phyloP scores from a whole-genome alignment of 768 basidiomycete species.

The Lactarius sp. region DNA sequence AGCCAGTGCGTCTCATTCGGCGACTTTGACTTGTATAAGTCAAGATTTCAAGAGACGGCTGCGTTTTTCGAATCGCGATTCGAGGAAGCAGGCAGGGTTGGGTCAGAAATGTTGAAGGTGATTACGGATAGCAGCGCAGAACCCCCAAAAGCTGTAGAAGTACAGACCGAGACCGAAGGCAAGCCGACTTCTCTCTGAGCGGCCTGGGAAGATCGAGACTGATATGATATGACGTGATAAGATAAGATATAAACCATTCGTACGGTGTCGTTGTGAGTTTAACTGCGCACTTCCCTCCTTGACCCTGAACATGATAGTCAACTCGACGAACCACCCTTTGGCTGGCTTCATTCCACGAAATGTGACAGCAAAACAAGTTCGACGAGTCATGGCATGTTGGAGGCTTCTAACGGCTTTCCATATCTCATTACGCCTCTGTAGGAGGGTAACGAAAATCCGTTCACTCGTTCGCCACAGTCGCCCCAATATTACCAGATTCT shows the following conservation, averaged over 20 bases:
- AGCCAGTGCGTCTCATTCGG: slow-evolving; percentile 93
- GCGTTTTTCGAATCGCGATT: slow-evolving; percentile 84
- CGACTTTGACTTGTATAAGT: slow-evolving; percentile 81
- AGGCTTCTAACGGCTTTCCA: background rate
- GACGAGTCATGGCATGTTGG: slow-evolving; percentile 7
- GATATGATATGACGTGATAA: background rate
- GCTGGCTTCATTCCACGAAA: slow-evolving; percentile 43
- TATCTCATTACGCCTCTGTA: slow-evolving; percentile 31
- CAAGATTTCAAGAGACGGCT: slow-evolving; percentile 75
- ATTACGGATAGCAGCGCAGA: slow-evolving; percentile 54
- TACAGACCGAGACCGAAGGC: background rate
- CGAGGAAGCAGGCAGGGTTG: slow-evolving; percentile 76
- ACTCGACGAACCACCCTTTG: slow-evolving; percentile 32
- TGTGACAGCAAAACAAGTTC: slow-evolving; percentile 39
- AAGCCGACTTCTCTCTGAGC: too few species aligned
- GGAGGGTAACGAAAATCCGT: slow-evolving; percentile 82
- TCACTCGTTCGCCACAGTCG: slow-evolving; percentile 75
- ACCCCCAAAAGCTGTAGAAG: background rate
- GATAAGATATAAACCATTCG: slow-evolving; percentile 1
- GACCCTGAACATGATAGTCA: slow-evolving; percentile 1
- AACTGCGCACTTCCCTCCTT: background rate
- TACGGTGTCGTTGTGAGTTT: too few species aligned
- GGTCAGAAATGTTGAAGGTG: slow-evolving; percentile 85
- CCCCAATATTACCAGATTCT: slow-evolving; percentile 82
- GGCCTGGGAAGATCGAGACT: too few species aligned